Conservation (phyloP, 1,284 basidiomycete species). For the Wolfiporia cocos region DNA sequence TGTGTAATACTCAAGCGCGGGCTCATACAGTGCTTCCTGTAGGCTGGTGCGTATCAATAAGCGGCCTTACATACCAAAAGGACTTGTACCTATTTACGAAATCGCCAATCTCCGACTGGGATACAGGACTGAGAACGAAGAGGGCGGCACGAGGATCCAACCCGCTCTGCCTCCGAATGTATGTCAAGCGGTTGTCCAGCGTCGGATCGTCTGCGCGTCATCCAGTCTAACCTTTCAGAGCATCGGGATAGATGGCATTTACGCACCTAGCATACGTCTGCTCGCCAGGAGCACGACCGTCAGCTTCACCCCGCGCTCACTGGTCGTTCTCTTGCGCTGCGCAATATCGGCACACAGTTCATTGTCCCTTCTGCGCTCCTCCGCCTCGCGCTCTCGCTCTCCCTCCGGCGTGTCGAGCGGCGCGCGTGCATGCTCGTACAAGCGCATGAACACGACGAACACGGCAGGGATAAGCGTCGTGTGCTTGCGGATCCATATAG, state of each 20-base stretch:
- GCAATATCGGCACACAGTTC: conserved; percentile 77
- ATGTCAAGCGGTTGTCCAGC: conserved; percentile 80
- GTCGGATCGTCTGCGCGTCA: conserved; percentile 74
- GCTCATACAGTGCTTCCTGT: conserved; percentile 82
- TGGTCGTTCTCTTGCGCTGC: conserved; percentile 69
- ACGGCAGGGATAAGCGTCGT: conserved; percentile 87
- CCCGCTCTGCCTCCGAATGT: conserved; percentile 80
- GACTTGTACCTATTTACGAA: conserved; percentile 68
- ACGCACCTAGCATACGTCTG: conserved; percentile 72
- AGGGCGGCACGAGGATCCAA: conserved; percentile 89
- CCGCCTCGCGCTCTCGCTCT: conserved; percentile 49
- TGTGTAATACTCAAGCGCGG: conserved; percentile 89
- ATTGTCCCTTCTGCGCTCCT: conserved; percentile 69
- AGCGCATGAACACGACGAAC: conserved; percentile 83
- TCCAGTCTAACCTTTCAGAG: neutral
- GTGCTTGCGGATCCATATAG: conserved; percentile 96
- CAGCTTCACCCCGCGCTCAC: conserved; percentile 87
- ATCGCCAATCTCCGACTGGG: conserved; percentile 73
- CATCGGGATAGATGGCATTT: neutral
- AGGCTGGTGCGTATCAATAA: conserved; percentile 41
- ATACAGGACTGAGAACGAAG: conserved; percentile 92
- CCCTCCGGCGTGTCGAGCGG: conserved; percentile 49
- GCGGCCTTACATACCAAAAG: neutral
- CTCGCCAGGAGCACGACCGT: conserved; percentile 93
- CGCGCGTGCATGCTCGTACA: conserved; percentile 62